phyloP scores from a whole-genome alignment of 495 filamentous ascomycete species.

The Talaromyces wortmannii region DNA sequence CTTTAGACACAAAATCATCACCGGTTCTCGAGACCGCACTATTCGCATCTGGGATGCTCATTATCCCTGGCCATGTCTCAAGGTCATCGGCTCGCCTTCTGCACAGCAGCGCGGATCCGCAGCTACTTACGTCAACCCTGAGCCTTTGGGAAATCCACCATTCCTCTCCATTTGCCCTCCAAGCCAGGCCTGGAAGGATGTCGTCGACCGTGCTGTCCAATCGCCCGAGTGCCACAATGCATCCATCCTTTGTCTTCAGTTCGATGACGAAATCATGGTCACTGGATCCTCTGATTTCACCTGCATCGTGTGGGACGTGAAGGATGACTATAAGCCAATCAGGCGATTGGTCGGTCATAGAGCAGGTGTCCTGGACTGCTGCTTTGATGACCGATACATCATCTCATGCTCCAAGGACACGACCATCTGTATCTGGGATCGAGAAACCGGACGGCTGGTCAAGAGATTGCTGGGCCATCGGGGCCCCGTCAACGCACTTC shows the following conservation, averaged over 20 bases:
- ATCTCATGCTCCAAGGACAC: constrained; percentile 94
- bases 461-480: constrained; percentile 74
- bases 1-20: constrained; percentile 81
- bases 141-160: constrained; percentile 32
- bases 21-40: constrained; percentile 89
- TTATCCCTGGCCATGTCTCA: constrained; percentile 67
- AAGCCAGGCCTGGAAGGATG: constrained; percentile 21
- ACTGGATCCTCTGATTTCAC: constrained; percentile 90
- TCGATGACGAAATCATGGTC: constrained; percentile 85
- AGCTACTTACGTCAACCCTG: constrained; percentile 21
- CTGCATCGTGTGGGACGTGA: constrained; percentile 87
- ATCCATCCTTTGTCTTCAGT: constrained; percentile 91
- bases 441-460: constrained; percentile 62
- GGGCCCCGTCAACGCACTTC: constrained; percentile 92
- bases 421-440: constrained; percentile 89
- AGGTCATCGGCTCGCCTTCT: constrained; percentile 60
- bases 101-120: constrained; percentile 21
- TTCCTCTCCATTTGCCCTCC: constrained; percentile 40
- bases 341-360: constrained; percentile 68
- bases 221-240: constrained; percentile 61
- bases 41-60: constrained; percentile 93
- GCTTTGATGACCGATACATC: constrained; percentile 85
- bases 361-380: constrained; percentile 86
- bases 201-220: constrained; percentile 20
- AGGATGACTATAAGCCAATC: constrained; percentile 67